Base-by-base conservation (phyloP, 371 early-diverging fungal genomes). In the Mucor racemosus region DNA sequence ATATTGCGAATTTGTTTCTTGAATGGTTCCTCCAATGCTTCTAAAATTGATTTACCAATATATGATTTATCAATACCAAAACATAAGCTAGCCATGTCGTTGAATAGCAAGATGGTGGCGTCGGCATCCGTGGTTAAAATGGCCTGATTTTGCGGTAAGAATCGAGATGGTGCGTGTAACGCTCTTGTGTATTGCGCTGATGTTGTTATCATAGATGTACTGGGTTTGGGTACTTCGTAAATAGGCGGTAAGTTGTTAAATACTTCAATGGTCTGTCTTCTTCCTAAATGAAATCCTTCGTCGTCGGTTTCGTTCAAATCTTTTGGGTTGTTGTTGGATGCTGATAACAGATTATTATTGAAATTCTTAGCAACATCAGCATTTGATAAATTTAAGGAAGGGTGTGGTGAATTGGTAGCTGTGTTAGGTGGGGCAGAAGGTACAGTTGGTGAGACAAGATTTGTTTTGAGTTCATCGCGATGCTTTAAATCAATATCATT, bases 111-210 rank as follows among this genome's bases (percentile, higher is more conserved):
- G 6, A 86, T 79, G 5, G 67, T 58, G 44, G 79, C 74, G 38
- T 80, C 64, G 17, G 61, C 65, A 60, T 83, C 76, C 0, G 87
- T 86, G 0, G 88, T 85, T 13, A 85, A 73, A 58, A 85, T 79
- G n/a, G 85, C 82, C 65, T 88, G 84, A 41, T 76, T 85, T 64
- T 81, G 82, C 3, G 86, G 86, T 3, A 78, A 66, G 31, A 84
- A 86, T 33, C 88, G 70, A 1, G 80, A 77, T 0, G 88, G 82
- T 33, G 83, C 74, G 55, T 86, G 85, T 19, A 87, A 46, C 19
- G 73, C 66, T 55, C 63, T 17, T 14, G 19, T 59, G 38, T 58
- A 62, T 26, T 65, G 56, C 11, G 36, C 58, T 33, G 57, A 58
- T 21, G 59, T 41, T 4, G 60, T n/a, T 0, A 8, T 9, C 31